Percentiles rank a stretch among this genome's conserved stretches.
These are phyloP conservation scores for Gynochthodes officinalis DNA, from an alignment of 257 asterid species.

Conservation along the genomic window DNA sequence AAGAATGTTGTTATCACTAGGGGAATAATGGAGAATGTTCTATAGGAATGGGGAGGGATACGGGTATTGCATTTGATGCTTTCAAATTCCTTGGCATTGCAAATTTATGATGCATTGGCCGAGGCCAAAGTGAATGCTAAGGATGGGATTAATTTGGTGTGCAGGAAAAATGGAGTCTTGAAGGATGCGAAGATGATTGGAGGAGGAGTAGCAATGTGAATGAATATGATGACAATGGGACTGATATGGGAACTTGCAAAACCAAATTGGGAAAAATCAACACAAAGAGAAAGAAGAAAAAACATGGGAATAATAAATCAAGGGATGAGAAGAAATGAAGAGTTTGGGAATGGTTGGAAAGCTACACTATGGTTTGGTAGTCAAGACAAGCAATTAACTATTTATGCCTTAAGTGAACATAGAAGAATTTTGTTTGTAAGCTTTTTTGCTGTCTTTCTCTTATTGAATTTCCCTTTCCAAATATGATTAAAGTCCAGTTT, in stretches of 20 bases:
- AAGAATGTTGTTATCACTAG: constrained; percentile 66
- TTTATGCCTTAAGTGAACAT: too few species aligned
- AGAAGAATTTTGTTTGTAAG: too few species aligned
- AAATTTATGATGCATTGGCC: constrained; percentile 41
- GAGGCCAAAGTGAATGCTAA: neutral
- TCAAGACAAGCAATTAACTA: too few species aligned
- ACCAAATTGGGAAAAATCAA: neutral
- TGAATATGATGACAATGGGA: too few species aligned
- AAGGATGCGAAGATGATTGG: neutral
- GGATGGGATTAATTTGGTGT: neutral
- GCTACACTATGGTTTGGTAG: too few species aligned
- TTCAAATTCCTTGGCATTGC: constrained; percentile 71
- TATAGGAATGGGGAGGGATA: constrained; percentile 62
- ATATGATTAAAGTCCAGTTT: too few species aligned
- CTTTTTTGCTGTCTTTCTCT: too few species aligned
- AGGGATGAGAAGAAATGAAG: neutral
- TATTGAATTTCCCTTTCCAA: too few species aligned
- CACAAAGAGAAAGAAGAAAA: neutral
- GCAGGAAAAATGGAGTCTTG: neutral
- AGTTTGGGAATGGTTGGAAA: too few species aligned
- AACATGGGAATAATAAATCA: neutral
- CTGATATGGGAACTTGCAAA: neutral
- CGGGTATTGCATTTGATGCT: constrained; percentile 77
- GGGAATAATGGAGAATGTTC: constrained; percentile 45
- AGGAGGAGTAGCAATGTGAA: neutral